Evolutionary conservation across 1,284 basidiomycete species (phyloP).

Genomic region (Tilletia setariae): DNA sequence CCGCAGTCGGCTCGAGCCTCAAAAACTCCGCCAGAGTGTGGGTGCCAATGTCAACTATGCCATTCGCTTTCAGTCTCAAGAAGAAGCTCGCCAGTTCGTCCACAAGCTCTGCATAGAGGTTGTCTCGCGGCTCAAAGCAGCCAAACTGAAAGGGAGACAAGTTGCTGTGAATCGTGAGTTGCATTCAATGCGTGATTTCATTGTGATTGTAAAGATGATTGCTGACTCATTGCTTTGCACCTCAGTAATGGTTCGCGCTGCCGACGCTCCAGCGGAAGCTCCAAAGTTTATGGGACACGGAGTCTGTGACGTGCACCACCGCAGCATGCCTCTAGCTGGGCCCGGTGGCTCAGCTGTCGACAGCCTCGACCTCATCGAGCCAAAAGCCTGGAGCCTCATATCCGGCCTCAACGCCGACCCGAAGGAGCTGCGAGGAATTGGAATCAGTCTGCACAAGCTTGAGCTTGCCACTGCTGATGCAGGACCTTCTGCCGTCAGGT

Average conservation of each 20-base stretch:
- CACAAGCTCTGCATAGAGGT: conserved; percentile 40
- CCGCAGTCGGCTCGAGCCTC: conserved; percentile 68
- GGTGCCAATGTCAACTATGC: conserved; percentile 64
- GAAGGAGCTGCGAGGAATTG: conserved; percentile 84
- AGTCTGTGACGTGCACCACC: conserved; percentile 75
- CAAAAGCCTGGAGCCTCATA: conserved; percentile 75
- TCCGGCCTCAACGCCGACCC: conserved; percentile 73
- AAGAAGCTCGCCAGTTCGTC: conserved; percentile 66
- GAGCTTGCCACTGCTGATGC: conserved; percentile 53
- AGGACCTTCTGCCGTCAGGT: conserved; percentile 22
- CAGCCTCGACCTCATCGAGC: conserved; percentile 68
- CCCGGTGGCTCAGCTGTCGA: conserved; percentile 62
- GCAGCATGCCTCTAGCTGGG: conserved; percentile 63
- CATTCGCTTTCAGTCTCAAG: conserved; percentile 79
- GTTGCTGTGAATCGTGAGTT: conserved; percentile 61
- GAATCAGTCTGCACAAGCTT: conserved; percentile 86
- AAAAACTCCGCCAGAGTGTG: conserved; percentile 41
- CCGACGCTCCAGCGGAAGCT: conserved; percentile 81
- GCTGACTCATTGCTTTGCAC: conserved; percentile 58
- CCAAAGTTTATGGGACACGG: conserved; percentile 97
- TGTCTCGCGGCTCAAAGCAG: conserved; percentile 55
- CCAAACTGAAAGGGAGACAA: conserved; percentile 74
- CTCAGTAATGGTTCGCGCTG: conserved; percentile 79
- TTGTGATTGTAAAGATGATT: too few relatives aligned
- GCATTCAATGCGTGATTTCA: conserved; percentile 60